phyloP scores from a whole-genome alignment of 1,139 yeast genomes.

The Yamadazyma taylorii region DNA sequence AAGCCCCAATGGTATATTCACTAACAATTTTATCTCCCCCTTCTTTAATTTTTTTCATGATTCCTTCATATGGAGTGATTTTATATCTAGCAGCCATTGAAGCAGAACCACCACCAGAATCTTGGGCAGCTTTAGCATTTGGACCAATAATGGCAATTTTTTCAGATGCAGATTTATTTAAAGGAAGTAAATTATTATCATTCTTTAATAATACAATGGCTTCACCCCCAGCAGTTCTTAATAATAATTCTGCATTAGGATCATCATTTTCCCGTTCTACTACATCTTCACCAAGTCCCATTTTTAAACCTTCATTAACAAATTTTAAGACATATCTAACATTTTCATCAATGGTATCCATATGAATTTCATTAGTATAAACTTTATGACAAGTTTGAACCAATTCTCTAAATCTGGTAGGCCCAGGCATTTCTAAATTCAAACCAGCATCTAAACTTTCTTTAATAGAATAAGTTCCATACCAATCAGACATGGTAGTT shows the following conservation, averaged over 20 bases:
- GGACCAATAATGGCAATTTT: constrained; percentile 40
- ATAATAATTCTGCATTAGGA: constrained; percentile 41
- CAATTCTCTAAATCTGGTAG: constrained; percentile 45
- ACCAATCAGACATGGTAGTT: constrained; percentile 62
- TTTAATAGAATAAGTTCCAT: constrained; percentile 52
- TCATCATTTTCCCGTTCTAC: constrained; percentile 42
- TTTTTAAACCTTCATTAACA: constrained; percentile 41
- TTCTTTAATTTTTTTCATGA: constrained; percentile 24
- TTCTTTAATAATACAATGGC: constrained; percentile 55
- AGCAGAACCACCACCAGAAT: constrained; percentile 43
- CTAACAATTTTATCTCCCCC: constrained; percentile 21
- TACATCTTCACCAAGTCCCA: constrained; percentile 43
- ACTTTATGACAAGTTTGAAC: constrained; percentile 40
- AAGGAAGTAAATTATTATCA: constrained; percentile 43
- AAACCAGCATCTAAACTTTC: constrained; percentile 55
- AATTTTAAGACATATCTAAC: constrained; percentile 47
- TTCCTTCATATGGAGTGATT: constrained; percentile 35
- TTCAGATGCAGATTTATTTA: constrained; percentile 27
- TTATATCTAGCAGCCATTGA: constrained; percentile 31
- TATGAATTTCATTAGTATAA: constrained; percentile 28
- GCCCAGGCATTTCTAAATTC: constrained; percentile 67
- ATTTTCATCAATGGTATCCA: constrained; percentile 40
- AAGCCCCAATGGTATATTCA: constrained; percentile 33
- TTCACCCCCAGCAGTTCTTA: constrained; percentile 52
- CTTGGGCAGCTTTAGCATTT: constrained; percentile 32